These are phyloP conservation scores for Vitis hybrid DNA, from an alignment of 177 flowering plant species.

Conservation along the genomic window DNA sequence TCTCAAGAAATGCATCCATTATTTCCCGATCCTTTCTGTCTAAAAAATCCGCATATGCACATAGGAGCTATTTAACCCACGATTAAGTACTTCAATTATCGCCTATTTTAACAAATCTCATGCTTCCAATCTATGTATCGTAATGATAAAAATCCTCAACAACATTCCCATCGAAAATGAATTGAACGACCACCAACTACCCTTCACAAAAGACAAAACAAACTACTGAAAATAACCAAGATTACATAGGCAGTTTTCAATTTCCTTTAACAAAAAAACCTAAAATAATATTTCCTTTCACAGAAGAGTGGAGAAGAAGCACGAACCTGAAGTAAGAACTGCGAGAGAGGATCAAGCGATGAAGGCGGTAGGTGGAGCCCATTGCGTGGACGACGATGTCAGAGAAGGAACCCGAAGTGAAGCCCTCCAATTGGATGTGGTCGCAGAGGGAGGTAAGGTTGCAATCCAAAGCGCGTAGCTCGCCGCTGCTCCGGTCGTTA, in stretches of 20 bases:
- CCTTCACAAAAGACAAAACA: no score
- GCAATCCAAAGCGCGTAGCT: constrained; percentile 66
- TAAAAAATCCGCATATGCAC: no score
- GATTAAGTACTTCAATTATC: no score
- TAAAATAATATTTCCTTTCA: neutral
- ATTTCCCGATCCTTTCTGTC: no score
- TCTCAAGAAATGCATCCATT: no score
- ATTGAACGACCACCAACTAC: no score
- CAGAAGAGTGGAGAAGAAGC: neutral
- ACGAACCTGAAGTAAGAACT: constrained; percentile 92
- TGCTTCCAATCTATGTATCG: no score
- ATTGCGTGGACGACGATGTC: constrained; percentile 82
- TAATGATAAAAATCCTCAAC: no score
- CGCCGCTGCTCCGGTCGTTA: constrained; percentile 57
- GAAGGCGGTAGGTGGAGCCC: constrained; percentile 89
- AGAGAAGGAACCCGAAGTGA: constrained; percentile 83
- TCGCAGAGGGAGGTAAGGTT: constrained; percentile 89
- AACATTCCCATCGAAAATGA: no score
- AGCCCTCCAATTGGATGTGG: constrained; percentile 86
- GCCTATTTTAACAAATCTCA: no score
- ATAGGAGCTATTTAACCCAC: no score
- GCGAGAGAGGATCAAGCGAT: constrained; percentile 91
- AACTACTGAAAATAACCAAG: no score
- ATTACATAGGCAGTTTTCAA: neutral
- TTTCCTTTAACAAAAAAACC: neutral